Conservation (phyloP, 495 filamentous ascomycete genomes). For the Trichoderma asperelloides region DNA sequence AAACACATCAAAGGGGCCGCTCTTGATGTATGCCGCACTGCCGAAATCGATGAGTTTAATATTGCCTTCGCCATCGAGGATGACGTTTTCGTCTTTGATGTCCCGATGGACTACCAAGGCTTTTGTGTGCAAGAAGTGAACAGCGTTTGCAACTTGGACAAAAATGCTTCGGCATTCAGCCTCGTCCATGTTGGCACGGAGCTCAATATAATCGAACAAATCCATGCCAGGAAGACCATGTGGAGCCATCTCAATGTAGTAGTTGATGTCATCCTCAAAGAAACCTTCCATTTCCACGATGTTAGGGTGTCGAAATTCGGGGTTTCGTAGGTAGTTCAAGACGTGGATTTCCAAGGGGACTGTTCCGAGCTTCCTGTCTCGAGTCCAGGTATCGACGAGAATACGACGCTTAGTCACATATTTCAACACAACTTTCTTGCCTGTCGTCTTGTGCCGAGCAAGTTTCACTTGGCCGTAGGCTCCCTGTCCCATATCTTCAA, state of each 20-base stretch:
- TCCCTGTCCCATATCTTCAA: constrained; percentile 98
- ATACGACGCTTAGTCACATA: constrained; percentile 97
- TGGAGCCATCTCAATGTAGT: constrained; percentile 98
- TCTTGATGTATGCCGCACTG: constrained; percentile 96
- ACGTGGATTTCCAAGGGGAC: constrained; percentile 98
- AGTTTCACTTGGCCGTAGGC: constrained; percentile 97
- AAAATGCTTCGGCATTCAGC: constrained; percentile 90
- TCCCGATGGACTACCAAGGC: constrained; percentile 92
- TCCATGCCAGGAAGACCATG: constrained; percentile 98
- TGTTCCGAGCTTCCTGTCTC: constrained; percentile 88
- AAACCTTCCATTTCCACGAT: constrained; percentile 99
- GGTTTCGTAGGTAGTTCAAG: constrained; percentile 81
- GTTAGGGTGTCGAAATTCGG: constrained; percentile 83
- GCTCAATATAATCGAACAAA: constrained; percentile 96
- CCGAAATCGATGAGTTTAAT: constrained; percentile 98
- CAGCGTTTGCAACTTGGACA: constrained; percentile 77
- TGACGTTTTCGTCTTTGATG: constrained; percentile 98
- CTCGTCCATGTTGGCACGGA: constrained; percentile 94
- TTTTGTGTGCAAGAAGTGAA: constrained; percentile 86
- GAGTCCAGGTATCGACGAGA: constrained; percentile 96
- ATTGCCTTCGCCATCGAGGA: constrained; percentile 87
- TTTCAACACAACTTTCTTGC: constrained; percentile 87
- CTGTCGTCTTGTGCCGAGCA: constrained; percentile 73
- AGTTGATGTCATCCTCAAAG: constrained; percentile 96
- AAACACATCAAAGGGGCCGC: constrained; percentile 97